Conservation (phyloP, 495 filamentous ascomycete species). For the Friedmanniomyces endolithicus region DNA sequence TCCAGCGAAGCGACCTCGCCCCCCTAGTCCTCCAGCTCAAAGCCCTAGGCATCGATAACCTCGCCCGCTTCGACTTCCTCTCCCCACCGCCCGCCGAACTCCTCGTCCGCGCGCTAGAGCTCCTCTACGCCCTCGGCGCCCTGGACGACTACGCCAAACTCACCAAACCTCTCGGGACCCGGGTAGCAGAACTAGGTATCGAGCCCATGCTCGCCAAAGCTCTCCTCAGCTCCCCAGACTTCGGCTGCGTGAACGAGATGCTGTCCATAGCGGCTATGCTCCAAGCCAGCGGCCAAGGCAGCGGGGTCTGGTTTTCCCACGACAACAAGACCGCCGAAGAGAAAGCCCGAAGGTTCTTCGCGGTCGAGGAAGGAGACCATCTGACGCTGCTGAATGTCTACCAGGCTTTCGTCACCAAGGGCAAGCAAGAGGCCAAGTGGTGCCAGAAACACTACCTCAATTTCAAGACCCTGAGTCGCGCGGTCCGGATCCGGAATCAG, state of each 20-base stretch:
- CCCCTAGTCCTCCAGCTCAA: slow-evolving; percentile 88
- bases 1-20: slow-evolving; percentile 85
- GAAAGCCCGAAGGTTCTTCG: slow-evolving; percentile 65
- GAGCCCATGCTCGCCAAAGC: slow-evolving; percentile 96
- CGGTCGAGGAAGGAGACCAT: slow-evolving; percentile 89
- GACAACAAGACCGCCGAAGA: slow-evolving; percentile 61
- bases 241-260: slow-evolving; percentile 73
- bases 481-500: slow-evolving; percentile 76
- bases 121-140: slow-evolving; percentile 80
- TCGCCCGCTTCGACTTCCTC: slow-evolving; percentile 79
- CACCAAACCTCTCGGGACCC: slow-evolving; percentile 68
- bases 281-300: slow-evolving; percentile 57
- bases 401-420: slow-evolving; percentile 74
- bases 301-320: slow-evolving; percentile 58
- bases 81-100: slow-evolving; percentile 82
- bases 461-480: slow-evolving; percentile 66
- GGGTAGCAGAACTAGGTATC: slow-evolving; percentile 91
- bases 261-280: slow-evolving; percentile 85
- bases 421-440: slow-evolving; percentile 74
- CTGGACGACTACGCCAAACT: slow-evolving; percentile 85
- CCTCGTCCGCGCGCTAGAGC: slow-evolving; percentile 74
- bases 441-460: slow-evolving; percentile 79
- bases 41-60: slow-evolving; percentile 91
- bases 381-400: slow-evolving; percentile 91
- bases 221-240: slow-evolving; percentile 61